These are phyloP conservation scores for Ogataea ganodermae DNA, from an alignment of 805 yeast genomes.

Conservation along the genomic window DNA sequence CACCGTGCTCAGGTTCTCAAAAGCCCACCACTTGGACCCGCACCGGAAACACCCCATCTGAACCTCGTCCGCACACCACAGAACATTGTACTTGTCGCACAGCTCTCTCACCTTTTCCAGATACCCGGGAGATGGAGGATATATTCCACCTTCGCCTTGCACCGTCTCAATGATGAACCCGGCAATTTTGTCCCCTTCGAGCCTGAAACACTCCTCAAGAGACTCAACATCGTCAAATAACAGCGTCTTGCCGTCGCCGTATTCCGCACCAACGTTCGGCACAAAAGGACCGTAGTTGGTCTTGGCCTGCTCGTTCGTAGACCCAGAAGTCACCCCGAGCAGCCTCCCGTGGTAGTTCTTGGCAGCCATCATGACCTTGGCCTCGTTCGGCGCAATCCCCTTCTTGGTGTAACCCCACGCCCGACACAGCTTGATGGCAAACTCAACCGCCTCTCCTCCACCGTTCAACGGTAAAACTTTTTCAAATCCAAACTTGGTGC, in stretches of 20 bases:
- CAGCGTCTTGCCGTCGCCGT: constrained; percentile 33
- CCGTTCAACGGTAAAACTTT: constrained; percentile 36
- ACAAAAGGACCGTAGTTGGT: constrained; percentile 38
- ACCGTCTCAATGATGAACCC: constrained; percentile 40
- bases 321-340: constrained; percentile 42
- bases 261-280: constrained; percentile 33
- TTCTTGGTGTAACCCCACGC: constrained; percentile 36
- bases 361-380: constrained; percentile 36
- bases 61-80: constrained; percentile 40
- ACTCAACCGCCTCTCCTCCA: constrained; percentile 40
- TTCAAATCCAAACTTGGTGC: constrained; percentile 31
- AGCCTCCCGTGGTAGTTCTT: constrained; percentile 44
- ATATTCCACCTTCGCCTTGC: constrained; percentile 44
- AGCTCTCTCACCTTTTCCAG: constrained; percentile 35
- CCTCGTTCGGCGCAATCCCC: constrained; percentile 27
- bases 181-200: constrained; percentile 36
- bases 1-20: constrained; percentile 33
- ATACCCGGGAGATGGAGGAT: constrained; percentile 37
- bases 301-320: constrained; percentile 34
- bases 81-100: constrained; percentile 34
- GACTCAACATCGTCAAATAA: constrained; percentile 29
- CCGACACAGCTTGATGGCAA: constrained; percentile 40
- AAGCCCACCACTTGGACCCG: constrained; percentile 39
- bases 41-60: constrained; percentile 40
- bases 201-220: constrained; percentile 31